phyloP scores from a whole-genome alignment of 768 basidiomycete species.

The Obba rivulosa region DNA sequence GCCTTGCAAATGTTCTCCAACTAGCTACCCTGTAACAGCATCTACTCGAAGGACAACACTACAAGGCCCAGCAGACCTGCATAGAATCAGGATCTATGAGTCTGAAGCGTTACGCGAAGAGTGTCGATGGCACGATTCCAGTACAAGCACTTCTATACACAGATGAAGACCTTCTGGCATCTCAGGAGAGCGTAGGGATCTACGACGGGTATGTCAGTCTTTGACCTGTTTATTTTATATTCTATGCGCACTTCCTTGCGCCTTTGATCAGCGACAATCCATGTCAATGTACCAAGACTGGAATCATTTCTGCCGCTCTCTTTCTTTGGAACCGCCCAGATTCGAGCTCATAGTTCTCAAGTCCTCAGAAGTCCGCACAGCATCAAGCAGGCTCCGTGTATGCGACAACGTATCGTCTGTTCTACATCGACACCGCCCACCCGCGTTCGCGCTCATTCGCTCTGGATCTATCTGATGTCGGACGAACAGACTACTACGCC shows the following conservation, averaged over 20 bases:
- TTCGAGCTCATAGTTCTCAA: slow-evolving; percentile 28
- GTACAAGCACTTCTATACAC: slow-evolving; percentile 70
- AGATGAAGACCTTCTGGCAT: slow-evolving; percentile 71
- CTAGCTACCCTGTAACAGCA: no score
- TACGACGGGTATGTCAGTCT: slow-evolving; percentile 75
- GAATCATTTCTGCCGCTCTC: background rate
- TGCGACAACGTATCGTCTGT: slow-evolving; percentile 78
- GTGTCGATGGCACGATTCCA: slow-evolving; percentile 74
- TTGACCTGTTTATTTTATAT: background rate
- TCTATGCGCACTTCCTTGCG: slow-evolving; percentile 2
- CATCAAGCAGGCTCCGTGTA: slow-evolving; percentile 73
- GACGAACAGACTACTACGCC: slow-evolving; percentile 81
- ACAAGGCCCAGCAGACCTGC: no score
- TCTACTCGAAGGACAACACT: no score
- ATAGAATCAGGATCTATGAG: no score
- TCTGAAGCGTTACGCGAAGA: slow-evolving; percentile 42
- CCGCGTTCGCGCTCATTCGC: slow-evolving; percentile 56
- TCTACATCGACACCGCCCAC: slow-evolving; percentile 63
- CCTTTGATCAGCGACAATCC: no score
- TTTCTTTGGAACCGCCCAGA: background rate
- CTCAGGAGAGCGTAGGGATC: slow-evolving; percentile 79
- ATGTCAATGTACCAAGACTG: background rate
- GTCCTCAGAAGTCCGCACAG: slow-evolving; percentile 73
- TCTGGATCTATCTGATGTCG: slow-evolving; percentile 58
- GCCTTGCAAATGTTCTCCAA: no score